Base-by-base conservation (phyloP, 768 basidiomycete species). In the Xerocomellus intermedius region DNA sequence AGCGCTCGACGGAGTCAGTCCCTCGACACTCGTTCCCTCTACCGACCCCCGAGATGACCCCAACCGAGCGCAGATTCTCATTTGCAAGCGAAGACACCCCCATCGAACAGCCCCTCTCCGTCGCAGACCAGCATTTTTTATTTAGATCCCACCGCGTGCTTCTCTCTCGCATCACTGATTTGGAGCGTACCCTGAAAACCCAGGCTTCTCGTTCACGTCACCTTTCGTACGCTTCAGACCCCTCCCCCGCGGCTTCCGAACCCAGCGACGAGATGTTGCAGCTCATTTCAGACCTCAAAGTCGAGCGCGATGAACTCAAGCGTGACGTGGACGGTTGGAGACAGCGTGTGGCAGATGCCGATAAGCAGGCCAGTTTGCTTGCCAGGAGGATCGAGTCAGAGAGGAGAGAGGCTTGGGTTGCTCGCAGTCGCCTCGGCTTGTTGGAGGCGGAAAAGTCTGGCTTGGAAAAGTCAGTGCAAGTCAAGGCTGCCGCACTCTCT, bases 261-360 rank as follows among this genome's bases (percentile, higher is more conserved):
- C 85, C 86, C 7, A 83, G 75, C 55, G 89, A 93, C 61, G 92
- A 93, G 73, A 85, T 93, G 82, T 73, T 91, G 38, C 78, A 79
- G 60, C 78, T 89, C 36, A 77, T 93, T 50, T 77, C 85, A 4
- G 90, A 91, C 66, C 78, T 92, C 63, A 93, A 94, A 69, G 80
- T 86, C 13, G 94, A 98, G 71, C 79, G 95, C 30, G 95, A 98
- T 64, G 88, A 93, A 55, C 77, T 98, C 48, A 87, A 87, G 69
- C 83, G 85, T 48, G 94, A 98, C 69, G 85, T 94, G 0, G 88
- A 93, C 60, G 89, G 88, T 0, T 96, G 94, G 92, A 80, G 89
- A 57, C 78, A 73, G 33, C 80, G 94, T 22, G 89, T 94, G 44
- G 77, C 76, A 14, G 87, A 89, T 64, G 77, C 91, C 62, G 91